A percentile compares a stretch with the other conserved stretches of the same genome.
These are phyloP conservation scores for Arachis monticola DNA, from an alignment of 331 rosid species.

Conservation along the genomic window DNA sequence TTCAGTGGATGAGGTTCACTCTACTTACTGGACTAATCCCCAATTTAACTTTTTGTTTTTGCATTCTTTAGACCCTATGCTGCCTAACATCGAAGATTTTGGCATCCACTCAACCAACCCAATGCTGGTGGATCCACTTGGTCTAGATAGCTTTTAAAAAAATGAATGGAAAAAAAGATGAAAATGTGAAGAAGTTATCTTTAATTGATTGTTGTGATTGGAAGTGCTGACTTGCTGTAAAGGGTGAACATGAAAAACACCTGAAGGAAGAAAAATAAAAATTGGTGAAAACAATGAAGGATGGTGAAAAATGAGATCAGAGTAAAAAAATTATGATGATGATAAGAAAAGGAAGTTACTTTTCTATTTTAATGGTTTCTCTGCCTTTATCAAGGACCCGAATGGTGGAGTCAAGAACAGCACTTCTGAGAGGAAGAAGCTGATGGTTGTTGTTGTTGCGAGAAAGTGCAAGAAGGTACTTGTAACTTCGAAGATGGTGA, in stretches of 20 bases:
- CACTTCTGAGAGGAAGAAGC: too few species aligned
- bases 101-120: too few species aligned
- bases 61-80: too few species aligned
- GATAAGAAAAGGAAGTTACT: conserved; percentile 45
- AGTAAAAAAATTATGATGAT: not conserved
- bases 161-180: too few species aligned
- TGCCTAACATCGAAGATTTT: too few species aligned
- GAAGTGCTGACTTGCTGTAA: conserved; percentile 53
- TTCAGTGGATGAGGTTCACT: too few species aligned
- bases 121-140: too few species aligned
- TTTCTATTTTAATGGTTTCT: conserved; percentile 71
- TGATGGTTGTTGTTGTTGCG: not conserved
- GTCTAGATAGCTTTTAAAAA: not conserved
- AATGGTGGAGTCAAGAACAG: too few species aligned
- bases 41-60: not conserved
- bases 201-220: conserved; percentile 74
- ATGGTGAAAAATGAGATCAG: not conserved
- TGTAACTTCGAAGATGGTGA: conserved; percentile 70
- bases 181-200: conserved; percentile 47
- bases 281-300: not conserved
- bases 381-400: conserved; percentile 53
- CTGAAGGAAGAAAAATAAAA: conserved; percentile 41
- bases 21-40: not conserved
- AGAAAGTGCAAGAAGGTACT: conserved; percentile 60
- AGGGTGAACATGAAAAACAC: conserved; percentile 77